phyloP scores from a whole-genome alignment of 176 grass and related monocot genomes.

The Pontederia crassipes region DNA sequence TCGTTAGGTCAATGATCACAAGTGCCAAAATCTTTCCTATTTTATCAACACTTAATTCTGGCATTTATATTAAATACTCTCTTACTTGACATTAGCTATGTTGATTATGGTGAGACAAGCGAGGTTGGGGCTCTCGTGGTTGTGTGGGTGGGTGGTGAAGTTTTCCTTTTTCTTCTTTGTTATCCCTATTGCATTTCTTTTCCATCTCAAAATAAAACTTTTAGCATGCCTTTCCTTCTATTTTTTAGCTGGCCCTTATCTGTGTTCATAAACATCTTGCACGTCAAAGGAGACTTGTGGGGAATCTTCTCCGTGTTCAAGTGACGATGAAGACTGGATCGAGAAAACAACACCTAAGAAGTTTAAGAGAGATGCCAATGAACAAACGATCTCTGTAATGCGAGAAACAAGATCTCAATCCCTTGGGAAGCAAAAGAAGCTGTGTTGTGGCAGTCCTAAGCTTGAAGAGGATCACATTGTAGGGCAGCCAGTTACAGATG shows the following conservation, averaged over 20 bases:
- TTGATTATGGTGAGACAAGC: too few relatives aligned
- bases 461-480: background rate
- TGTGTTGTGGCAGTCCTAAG: conserved; percentile 4
- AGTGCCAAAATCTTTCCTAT: too few relatives aligned
- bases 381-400: conserved; percentile 25
- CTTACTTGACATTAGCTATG: too few relatives aligned
- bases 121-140: too few relatives aligned
- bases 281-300: conserved; percentile 63
- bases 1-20: too few relatives aligned
- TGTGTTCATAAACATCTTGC: conserved; percentile 22
- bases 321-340: conserved; percentile 80
- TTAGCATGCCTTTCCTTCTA: background rate
- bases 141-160: too few relatives aligned
- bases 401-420: conserved; percentile 4
- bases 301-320: conserved; percentile 50
- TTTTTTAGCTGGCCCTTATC: background rate
- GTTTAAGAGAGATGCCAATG: conserved; percentile 33
- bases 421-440: conserved; percentile 2
- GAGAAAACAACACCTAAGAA: conserved; percentile 38
- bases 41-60: too few relatives aligned
- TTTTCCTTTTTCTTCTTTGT: too few relatives aligned
- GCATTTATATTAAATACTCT: too few relatives aligned
- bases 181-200: too few relatives aligned
- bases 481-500: background rate
- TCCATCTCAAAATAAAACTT: too few relatives aligned